Conservation (phyloP, 257 asterid species). For the Lycium ferocissimum region DNA sequence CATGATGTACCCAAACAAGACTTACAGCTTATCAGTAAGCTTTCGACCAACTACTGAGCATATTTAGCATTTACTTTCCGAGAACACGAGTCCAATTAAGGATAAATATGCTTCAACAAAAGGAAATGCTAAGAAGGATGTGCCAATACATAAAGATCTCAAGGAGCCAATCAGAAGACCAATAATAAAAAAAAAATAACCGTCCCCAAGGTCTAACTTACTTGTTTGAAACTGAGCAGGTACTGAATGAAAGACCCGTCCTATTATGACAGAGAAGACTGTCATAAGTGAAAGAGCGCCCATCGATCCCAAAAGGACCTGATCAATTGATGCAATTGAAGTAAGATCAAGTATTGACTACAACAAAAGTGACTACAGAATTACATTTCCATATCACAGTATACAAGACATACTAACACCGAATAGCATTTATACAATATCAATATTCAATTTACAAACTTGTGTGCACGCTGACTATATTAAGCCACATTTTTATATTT, state of each 20-base stretch:
- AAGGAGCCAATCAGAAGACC: neutral
- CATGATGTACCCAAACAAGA: neutral
- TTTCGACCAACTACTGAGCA: neutral
- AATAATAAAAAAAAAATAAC: conserved; percentile 12
- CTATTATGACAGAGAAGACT: conserved; percentile 82
- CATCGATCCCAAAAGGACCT: conserved; percentile 98
- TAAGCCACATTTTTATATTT: neutral
- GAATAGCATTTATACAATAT: neutral
- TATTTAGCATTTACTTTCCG: neutral
- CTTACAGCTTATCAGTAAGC: neutral
- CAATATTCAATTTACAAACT: neutral
- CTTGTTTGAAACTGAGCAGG: conserved; percentile 99
- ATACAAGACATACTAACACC: conserved; percentile 21
- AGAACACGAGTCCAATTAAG: neutral
- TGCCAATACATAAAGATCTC: neutral
- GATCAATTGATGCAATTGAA: conserved; percentile 36
- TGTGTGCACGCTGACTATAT: neutral
- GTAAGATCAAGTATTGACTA: conserved; percentile 21
- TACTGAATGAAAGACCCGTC: conserved; percentile 85
- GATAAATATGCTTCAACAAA: neutral
- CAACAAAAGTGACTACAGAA: conserved; percentile 16
- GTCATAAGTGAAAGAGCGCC: conserved; percentile 97
- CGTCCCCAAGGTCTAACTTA: conserved; percentile 45
- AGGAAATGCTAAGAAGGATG: neutral
- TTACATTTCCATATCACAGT: neutral